Evolutionary conservation across 345 rosid species (phyloP), one percentile per base, ranked within the genome.

Genomic region (Anastatica hierochuntica): DNA sequence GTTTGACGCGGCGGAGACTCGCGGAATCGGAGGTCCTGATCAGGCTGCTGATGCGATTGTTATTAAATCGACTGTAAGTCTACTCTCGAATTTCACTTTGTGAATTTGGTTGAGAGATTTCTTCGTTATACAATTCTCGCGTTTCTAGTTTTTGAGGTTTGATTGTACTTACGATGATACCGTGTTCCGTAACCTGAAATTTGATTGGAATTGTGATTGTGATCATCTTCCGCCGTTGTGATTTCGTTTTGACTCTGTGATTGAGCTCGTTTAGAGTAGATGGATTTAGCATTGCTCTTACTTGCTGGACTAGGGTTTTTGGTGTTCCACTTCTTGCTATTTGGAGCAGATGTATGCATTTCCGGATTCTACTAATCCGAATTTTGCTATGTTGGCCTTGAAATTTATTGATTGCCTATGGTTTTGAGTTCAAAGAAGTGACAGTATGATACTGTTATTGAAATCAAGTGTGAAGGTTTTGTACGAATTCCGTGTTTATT

Each of bases 31-130:
- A 27, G 46, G 24, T 56, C 44, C 68, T 64, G 87, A 79, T 79
- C 90, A 67, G 26, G 74, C 64, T 35, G 41, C 75, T 10, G 98
- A 85, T 8, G 79, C 70, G 27, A 72, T 85, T 17, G 71, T 79
- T 18, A 71, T 81, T 33, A 83, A 78, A 70, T 67, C 94, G 46
- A 72, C 86, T 13, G 96, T 88, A 38, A 68, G 95, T 73, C 13
- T 33, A 13, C 24, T 34, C 8, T 35, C 19, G 7, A 7, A n/a
- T 18, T 60, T 43, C n/a, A 4, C 30, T 8, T 48, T 24, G 16
- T 11, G 36, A 11, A 31, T 31, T 31, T 27, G 31, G 3, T 31
- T 29, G 10, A 4, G n/a, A 4, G 36, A 2, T 31, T 31, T 31
- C 4, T 27, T 43, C 10, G 16, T 12, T 49, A 50, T 15, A 24